phyloP scores from a whole-genome alignment of 768 basidiomycete species.

The Hericium erinaceus region DNA sequence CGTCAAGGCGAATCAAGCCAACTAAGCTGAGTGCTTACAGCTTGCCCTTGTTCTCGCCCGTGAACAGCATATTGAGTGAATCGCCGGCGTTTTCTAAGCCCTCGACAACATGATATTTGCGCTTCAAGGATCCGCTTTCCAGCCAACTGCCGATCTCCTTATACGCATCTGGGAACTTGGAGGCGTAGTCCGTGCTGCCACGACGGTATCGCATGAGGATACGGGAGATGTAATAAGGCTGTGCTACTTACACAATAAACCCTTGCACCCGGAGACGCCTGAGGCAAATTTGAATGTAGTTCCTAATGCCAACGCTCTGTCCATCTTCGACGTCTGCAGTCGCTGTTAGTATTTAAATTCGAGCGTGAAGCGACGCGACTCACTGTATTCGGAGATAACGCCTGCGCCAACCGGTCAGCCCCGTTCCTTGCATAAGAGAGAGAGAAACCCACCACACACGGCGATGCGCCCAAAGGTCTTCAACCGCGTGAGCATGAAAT shows the following conservation, averaged over 20 bases:
- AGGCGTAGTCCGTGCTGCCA: neutral
- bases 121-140: neutral
- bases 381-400: constrained; percentile 81
- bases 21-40: neutral
- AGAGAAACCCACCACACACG: constrained; percentile 53
- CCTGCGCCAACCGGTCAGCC: constrained; percentile 30
- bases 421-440: neutral
- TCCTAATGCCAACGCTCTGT: constrained; percentile 53
- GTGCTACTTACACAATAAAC: constrained; percentile 58
- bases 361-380: constrained; percentile 12
- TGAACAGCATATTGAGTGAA: neutral
- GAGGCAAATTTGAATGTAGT: constrained; percentile 60
- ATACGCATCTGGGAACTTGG: neutral
- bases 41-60: neutral
- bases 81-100: neutral
- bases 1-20: neutral
- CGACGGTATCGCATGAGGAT: neutral
- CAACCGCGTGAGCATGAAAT: constrained; percentile 64
- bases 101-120: neutral
- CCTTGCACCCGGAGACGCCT: constrained; percentile 78
- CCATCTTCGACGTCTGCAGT: constrained; percentile 31
- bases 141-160: neutral
- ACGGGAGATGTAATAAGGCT: neutral
- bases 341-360: neutral
- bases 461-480: constrained; percentile 72